These are phyloP conservation scores for Calonectria pseudoturangicola DNA, from an alignment of 2,329 filamentous ascomycete genomes.

Conservation along the genomic window DNA sequence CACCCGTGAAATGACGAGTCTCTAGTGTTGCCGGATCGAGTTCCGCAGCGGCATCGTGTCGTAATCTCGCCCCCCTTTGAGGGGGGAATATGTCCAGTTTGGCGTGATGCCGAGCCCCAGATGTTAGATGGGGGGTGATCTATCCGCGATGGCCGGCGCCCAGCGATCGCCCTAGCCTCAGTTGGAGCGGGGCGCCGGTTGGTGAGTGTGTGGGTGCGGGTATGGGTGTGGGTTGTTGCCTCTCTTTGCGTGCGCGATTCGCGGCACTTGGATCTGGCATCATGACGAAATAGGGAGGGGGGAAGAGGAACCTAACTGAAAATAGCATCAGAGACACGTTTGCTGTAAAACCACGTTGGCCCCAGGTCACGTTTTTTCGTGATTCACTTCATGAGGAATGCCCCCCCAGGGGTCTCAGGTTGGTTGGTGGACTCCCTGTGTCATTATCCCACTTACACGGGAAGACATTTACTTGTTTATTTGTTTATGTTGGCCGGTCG, in stretches of 20 bases:
- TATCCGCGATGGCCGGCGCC: conserved; percentile 20
- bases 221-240: not conserved
- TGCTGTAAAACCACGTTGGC: conserved; percentile 17
- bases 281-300: not conserved
- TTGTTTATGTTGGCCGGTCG: too few species aligned
- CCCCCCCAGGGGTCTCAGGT: not conserved
- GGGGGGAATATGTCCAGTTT: not conserved
- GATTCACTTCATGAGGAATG: not conserved
- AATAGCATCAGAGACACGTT: conserved; percentile 25
- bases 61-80: conserved; percentile 6
- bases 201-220: not conserved
- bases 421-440: not conserved
- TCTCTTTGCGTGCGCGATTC: not conserved
- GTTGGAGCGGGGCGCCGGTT: not conserved
- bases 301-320: not conserved
- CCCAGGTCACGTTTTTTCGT: conserved; percentile 15
- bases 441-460: conserved; percentile 1
- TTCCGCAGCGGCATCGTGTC: conserved; percentile 18
- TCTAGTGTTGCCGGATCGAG: conserved; percentile 7
- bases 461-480: not conserved
- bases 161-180: conserved; percentile 11
- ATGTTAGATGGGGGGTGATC: conserved; percentile 12
- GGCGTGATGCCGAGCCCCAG: conserved; percentile 9
- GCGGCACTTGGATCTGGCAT: conserved; percentile 2
- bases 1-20: conserved; percentile 12